These are phyloP conservation scores for Tillandsia fasciculata DNA, from an alignment of 176 grass and related monocot species.

Conservation along the genomic window DNA sequence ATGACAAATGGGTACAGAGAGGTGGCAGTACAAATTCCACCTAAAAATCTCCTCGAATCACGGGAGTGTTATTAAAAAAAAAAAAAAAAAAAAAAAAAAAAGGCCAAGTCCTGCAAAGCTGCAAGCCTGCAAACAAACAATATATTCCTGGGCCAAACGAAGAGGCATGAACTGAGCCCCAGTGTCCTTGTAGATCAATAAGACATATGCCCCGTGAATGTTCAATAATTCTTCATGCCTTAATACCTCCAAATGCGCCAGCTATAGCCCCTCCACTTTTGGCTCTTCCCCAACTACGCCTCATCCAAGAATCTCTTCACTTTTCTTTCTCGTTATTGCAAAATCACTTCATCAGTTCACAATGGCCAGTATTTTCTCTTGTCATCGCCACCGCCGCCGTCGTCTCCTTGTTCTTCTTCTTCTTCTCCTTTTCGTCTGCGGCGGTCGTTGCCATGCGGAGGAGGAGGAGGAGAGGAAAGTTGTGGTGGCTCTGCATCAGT, in stretches of 20 bases:
- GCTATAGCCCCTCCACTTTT: background rate
- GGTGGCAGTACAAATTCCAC: background rate
- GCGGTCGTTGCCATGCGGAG: slow-evolving; percentile 2
- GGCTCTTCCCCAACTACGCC: slow-evolving; percentile 10
- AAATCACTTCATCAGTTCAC: background rate
- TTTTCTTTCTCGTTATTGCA: background rate
- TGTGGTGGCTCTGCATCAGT: slow-evolving; percentile 33
- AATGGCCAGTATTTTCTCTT: too few species aligned
- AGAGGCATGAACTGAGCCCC: background rate
- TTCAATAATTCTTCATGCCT: slow-evolving; percentile 6
- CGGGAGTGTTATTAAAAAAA: background rate
- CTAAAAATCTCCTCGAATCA: background rate
- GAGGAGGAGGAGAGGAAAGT: slow-evolving; percentile 9
- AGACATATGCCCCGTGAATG: background rate
- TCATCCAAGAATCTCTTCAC: background rate
- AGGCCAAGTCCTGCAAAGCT: background rate
- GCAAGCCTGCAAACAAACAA: too few species aligned
- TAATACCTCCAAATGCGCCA: slow-evolving; percentile 4
- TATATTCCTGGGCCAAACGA: background rate
- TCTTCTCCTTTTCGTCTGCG: background rate
- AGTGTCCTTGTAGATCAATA: too few species aligned
- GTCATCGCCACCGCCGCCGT: background rate
- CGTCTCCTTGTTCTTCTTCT: slow-evolving; percentile 12
- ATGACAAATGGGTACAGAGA: background rate
- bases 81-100: background rate